phyloP scores from a whole-genome alignment of 371 early-diverging fungal species.

The Capillidium rhysosporum region DNA sequence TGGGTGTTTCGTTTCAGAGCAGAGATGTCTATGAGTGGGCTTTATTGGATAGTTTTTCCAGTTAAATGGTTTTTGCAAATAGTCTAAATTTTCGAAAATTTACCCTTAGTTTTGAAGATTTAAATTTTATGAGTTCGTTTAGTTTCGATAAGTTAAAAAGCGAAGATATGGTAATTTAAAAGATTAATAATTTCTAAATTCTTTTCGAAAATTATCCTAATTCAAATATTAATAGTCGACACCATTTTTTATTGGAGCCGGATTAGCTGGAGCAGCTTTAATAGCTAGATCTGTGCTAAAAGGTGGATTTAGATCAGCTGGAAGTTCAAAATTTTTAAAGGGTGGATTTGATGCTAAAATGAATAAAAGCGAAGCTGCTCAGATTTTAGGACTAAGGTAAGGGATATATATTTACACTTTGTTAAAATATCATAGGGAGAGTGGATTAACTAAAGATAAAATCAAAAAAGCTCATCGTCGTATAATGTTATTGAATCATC shows the following conservation, averaged over 20 bases:
- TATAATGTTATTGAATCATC: slow-evolving; percentile 95
- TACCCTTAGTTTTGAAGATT: too few relatives aligned
- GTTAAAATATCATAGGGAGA: slow-evolving; percentile 27
- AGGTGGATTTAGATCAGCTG: neutral
- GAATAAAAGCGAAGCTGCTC: slow-evolving; percentile 78
- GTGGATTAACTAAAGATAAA: slow-evolving; percentile 44
- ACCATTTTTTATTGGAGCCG: slow-evolving; percentile 41
- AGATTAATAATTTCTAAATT: too few relatives aligned
- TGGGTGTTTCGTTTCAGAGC: too few relatives aligned
- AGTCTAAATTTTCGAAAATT: too few relatives aligned
- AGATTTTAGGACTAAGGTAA: slow-evolving; percentile 70
- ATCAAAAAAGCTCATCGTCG: slow-evolving; percentile 87
- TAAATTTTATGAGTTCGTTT: too few relatives aligned
- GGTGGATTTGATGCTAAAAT: slow-evolving; percentile 91
- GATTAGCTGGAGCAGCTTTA: slow-evolving; percentile 53
- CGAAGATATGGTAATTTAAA: too few relatives aligned
- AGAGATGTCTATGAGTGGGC: too few relatives aligned
- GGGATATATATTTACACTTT: neutral
- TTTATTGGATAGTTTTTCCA: too few relatives aligned
- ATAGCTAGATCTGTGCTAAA: slow-evolving; percentile 14
- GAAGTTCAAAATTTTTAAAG: slow-evolving; percentile 29
- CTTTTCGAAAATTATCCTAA: neutral
- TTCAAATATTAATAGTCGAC: slow-evolving; percentile 19
- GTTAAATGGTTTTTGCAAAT: too few relatives aligned
- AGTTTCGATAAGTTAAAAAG: too few relatives aligned